phyloP scores from a whole-genome alignment of 2,329 filamentous ascomycete genomes.

The Volutella citrinella region DNA sequence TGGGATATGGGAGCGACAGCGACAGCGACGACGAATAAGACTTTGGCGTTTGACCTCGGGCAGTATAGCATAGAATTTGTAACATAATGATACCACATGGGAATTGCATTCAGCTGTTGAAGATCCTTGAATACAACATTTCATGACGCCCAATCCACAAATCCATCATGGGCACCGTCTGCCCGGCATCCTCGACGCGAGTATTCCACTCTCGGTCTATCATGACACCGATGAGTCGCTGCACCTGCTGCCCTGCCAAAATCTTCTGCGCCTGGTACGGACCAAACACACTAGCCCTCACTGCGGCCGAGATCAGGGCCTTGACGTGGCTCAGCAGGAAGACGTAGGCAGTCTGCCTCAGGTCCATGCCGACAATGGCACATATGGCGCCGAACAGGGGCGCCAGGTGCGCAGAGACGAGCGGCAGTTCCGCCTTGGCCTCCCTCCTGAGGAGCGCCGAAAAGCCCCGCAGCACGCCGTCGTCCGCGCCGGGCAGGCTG shows the following conservation, averaged over 20 bases:
- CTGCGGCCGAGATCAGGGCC: constrained; percentile 72
- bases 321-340: constrained; percentile 76
- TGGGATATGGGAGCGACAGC: constrained; percentile 87
- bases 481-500: constrained; percentile 29
- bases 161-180: constrained; percentile 75
- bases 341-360: constrained; percentile 66
- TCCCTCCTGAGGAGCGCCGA: constrained; percentile 31
- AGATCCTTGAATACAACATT: constrained; percentile 79
- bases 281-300: constrained; percentile 73
- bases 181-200: constrained; percentile 63
- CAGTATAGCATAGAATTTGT: constrained; percentile 22
- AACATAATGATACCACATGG: constrained; percentile 30
- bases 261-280: constrained; percentile 77
- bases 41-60: constrained; percentile 26
- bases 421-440: constrained; percentile 33
- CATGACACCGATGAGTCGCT: constrained; percentile 53
- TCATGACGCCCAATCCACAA: constrained; percentile 82
- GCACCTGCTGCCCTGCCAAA: constrained; percentile 59
- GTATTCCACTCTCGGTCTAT: constrained; percentile 60
- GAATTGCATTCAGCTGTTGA: constrained; percentile 62
- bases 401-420: constrained; percentile 62
- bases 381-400: constrained; percentile 69
- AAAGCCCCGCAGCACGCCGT: constrained; percentile 33
- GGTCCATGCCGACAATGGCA: constrained; percentile 55
- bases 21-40: constrained; percentile 69